phyloP scores from a whole-genome alignment of 2,329 filamentous ascomycete species.

The Anthostomella pinea region DNA sequence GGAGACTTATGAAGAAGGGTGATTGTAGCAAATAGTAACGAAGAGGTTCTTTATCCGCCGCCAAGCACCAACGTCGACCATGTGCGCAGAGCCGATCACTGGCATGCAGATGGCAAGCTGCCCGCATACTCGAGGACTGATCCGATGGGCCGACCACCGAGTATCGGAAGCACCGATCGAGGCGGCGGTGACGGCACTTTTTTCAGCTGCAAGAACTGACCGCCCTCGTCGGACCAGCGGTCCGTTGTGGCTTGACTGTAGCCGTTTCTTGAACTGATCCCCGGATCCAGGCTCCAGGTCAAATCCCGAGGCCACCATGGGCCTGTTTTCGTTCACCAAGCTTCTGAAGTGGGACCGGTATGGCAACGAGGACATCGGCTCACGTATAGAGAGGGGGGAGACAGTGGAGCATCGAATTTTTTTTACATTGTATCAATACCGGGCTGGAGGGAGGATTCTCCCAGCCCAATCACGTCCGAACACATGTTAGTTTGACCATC shows the following conservation, averaged over 20 bases:
- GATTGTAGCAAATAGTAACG: too few relatives aligned
- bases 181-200: background rate
- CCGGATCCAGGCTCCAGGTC: too few relatives aligned
- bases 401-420: background rate
- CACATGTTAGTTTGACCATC: slow-evolving; percentile 9
- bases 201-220: background rate
- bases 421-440: too few relatives aligned
- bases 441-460: slow-evolving; percentile 2
- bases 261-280: too few relatives aligned
- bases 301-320: too few relatives aligned
- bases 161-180: background rate
- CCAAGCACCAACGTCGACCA: background rate
- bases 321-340: too few relatives aligned
- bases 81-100: background rate
- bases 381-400: too few relatives aligned
- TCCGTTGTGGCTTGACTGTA: too few relatives aligned
- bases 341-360: too few relatives aligned
- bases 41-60: background rate
- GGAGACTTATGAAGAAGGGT: background rate
- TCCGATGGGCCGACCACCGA: background rate
- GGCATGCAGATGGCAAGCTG: background rate
- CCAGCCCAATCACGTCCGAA: slow-evolving; percentile 17
- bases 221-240: too few relatives aligned
- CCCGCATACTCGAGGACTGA: background rate
- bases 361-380: too few relatives aligned